Evolutionary conservation across 352 stramenopile genomes (phyloP), one percentile per base, ranked within the genome.

Genomic region (Globisporangium echinulatum): DNA sequence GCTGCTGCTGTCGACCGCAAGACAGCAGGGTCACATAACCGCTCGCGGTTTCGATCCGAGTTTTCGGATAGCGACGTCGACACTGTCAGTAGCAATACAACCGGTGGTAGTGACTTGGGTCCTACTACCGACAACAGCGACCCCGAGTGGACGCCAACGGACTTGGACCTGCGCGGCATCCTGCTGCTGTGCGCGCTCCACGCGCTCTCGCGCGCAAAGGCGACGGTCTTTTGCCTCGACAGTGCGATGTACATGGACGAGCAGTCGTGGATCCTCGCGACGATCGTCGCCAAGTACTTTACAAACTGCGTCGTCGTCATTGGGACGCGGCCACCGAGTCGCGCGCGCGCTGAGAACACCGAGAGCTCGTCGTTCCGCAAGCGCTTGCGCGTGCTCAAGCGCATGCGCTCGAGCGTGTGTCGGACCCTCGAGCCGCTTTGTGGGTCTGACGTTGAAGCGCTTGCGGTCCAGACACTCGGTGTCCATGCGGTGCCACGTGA

Each of bases 221-320:
- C 72, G 9, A 87, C 81, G 0, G 67, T 95, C 1, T 87, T 95
- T 48, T 91, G 78, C 48, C 74, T 95, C 42, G 85, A 95, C 60
- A 92, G 80, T 52, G 85, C 85, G 14, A 93, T 92, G 83, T 82
- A 91, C 58, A 92, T 93, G 82, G 85, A 95, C 56, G 82, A 86
- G 55, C 88, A 90, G 66, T 92, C 80, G 42, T 95, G 85, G 85
- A 77, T 80, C 37, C 57, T 95, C n/a, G 70, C 87, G 9, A 81
- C 82, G 10, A 88, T 89, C 46, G 77, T 93, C 40, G 80, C 79
- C 8, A 90, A 93, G 61, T 93, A 95, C 53, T 93, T 93, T 50
- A 93, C 83, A 1, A 95, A 95, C 61, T 93, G 82, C 47, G 55
- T 93, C 53, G 67, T 92, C 2, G 73, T 93, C 19, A 63, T 93